Evolutionary conservation across 805 yeast genomes (phyloP).

Genomic region (Ogataea zsoltii): DNA sequence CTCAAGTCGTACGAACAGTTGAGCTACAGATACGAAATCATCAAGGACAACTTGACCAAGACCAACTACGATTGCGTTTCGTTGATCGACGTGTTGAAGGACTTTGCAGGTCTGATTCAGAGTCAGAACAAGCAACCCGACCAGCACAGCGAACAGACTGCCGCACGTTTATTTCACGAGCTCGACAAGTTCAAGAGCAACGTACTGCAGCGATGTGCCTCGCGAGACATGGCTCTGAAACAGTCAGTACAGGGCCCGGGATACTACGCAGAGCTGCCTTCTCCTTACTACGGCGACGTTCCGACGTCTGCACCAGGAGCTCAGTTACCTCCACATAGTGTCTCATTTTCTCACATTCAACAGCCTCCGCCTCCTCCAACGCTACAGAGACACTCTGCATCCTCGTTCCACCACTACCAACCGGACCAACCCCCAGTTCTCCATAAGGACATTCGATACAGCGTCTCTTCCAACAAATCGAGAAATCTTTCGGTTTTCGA

Average conservation of each 20-base stretch:
- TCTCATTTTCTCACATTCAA: conserved; percentile 14
- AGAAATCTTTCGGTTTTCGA: conserved; percentile 44
- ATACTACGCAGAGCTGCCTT: conserved; percentile 15
- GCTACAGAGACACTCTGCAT: conserved; percentile 32
- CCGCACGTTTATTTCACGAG: conserved; percentile 16
- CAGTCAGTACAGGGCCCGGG: conserved; percentile 23
- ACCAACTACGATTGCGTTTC: conserved; percentile 55
- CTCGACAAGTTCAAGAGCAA: conserved; percentile 30
- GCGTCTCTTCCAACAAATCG: conserved; percentile 30
- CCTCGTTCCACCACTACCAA: conserved; percentile 33
- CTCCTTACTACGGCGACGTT: conserved; percentile 12
- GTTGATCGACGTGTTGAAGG: conserved; percentile 44
- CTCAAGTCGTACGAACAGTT: conserved; percentile 44
- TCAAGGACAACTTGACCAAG: conserved; percentile 48
- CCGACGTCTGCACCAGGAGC: conserved; percentile 7
- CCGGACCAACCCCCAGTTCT: conserved; percentile 25
- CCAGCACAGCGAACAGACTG: conserved; percentile 9
- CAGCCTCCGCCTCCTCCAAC: conserved; percentile 17
- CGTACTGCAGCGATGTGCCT: conserved; percentile 34
- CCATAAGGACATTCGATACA: conserved; percentile 35
- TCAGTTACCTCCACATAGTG: conserved; percentile 12
- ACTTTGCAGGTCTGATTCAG: conserved; percentile 15
- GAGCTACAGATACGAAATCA: conserved; percentile 46
- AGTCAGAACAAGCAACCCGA: conserved; percentile 14
- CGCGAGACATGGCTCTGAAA: conserved; percentile 33